These are phyloP conservation scores for Salvia miltiorrhiza DNA, from an alignment of 257 asterid species.

Conservation along the genomic window DNA sequence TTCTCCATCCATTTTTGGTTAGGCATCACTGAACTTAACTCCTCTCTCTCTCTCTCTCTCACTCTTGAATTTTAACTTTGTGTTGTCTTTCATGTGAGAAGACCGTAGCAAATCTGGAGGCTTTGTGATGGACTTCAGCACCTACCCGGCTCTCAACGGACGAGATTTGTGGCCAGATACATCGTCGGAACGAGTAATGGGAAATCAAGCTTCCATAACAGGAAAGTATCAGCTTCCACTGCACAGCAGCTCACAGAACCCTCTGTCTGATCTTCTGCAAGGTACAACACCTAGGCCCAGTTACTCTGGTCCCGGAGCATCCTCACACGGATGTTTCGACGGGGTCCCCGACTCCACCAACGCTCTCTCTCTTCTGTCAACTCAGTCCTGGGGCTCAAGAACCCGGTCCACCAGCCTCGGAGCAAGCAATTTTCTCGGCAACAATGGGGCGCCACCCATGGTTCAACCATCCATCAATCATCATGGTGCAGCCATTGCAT, in stretches of 20 bases:
- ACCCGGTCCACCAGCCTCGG: slow-evolving; percentile 50
- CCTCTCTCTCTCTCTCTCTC: neutral
- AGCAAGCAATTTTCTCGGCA: slow-evolving; percentile 29
- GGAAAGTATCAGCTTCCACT: slow-evolving; percentile 48
- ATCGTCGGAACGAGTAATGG: slow-evolving; percentile 34
- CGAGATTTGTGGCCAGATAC: slow-evolving; percentile 45
- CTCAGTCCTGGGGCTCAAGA: slow-evolving; percentile 69
- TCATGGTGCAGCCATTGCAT: slow-evolving; percentile 38
- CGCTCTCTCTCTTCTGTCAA: slow-evolving; percentile 99
- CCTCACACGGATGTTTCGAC: slow-evolving; percentile 46
- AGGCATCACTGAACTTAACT: slow-evolving; percentile 13
- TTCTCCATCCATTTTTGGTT: slow-evolving; percentile 58
- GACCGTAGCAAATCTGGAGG: slow-evolving; percentile 53
- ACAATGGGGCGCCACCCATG: slow-evolving; percentile 34
- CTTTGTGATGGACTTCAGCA: slow-evolving; percentile 68
- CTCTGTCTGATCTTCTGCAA: slow-evolving; percentile 45
- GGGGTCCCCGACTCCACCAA: slow-evolving; percentile 53
- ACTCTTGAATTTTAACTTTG: neutral
- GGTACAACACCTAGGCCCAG: slow-evolving; percentile 37
- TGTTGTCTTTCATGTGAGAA: slow-evolving; percentile 35
- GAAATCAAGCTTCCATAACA: slow-evolving; percentile 31
- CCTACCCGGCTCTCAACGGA: slow-evolving; percentile 39
- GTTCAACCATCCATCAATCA: slow-evolving; percentile 47
- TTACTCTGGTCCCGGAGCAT: slow-evolving; percentile 34
- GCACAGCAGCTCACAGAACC: slow-evolving; percentile 52